Evolutionary conservation across 345 rosid genomes (phyloP).

Genomic region (Firmiana major): DNA sequence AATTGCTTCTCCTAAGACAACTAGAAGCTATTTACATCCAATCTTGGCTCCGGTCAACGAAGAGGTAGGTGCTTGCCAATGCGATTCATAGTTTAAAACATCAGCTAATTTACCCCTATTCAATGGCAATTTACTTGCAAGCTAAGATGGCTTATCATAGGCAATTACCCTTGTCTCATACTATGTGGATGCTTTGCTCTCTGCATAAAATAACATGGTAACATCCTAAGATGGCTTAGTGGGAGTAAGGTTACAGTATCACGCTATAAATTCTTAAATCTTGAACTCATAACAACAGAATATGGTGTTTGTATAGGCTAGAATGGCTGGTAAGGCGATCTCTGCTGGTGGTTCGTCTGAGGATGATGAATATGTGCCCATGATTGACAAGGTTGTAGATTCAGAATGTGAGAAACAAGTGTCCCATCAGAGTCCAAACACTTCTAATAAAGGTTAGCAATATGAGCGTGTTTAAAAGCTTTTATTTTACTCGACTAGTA

Average conservation of each 20-base stretch:
- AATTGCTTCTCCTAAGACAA: conserved; percentile 51
- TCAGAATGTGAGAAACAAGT: conserved; percentile 46
- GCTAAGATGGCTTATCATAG: no score
- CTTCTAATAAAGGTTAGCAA: conserved; percentile 44
- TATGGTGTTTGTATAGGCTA: conserved; percentile 47
- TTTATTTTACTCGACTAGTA: not conserved
- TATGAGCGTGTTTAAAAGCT: not conserved
- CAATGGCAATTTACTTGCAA: not conserved
- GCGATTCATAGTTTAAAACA: not conserved
- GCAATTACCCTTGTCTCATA: no score
- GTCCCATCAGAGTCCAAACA: conserved; percentile 32
- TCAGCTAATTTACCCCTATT: not conserved
- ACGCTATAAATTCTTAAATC: not conserved
- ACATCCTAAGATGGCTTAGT: not conserved
- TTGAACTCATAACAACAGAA: not conserved
- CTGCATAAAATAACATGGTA: not conserved
- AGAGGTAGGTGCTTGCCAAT: conserved; percentile 55
- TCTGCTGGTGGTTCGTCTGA: conserved; percentile 36
- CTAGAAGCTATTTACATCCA: conserved; percentile 44
- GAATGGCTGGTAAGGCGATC: conserved; percentile 37
- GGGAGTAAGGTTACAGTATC: not conserved
- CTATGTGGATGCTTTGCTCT: not conserved
- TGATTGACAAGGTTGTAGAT: conserved; percentile 88
- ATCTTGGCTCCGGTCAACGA: conserved; percentile 76
- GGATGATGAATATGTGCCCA: conserved; percentile 58